Base-by-base conservation (phyloP, 441 rosid species). In the Eruca vesicaria region DNA sequence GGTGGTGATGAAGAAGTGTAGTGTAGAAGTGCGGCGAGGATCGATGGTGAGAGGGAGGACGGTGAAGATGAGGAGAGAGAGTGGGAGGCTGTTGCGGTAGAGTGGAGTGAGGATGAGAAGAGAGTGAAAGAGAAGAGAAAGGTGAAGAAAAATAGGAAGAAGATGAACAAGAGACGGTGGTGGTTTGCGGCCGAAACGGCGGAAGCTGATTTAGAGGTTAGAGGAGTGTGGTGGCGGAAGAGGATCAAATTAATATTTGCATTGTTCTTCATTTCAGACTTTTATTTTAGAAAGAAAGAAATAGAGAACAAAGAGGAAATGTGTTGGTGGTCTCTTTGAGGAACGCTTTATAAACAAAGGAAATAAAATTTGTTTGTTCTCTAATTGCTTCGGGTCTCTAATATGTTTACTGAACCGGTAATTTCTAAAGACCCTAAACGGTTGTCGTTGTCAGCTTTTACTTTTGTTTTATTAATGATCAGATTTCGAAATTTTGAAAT, bases 1-100 rank as follows among this genome's bases (percentile, higher is more conserved):
- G 83, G 32, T 79, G 84, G 80, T 28, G 89, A 15, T 12, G 79
- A 28, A 70, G 90, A 72, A 41, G 93, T 82, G 82, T 89, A 90
- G 84, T 91, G 90, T 77, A 92, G 86, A 62, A 94, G 89, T 7
- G 97, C 93, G 66, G 84, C 41, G 72, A 85, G 48, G 68, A 89
- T 60, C 10, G 90, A 74, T 9, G 86, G 73, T 0, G 92, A 87
- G 23, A 92, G 79, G 66, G 83, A 21, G 70, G 84, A 10, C 10
- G 83, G 3, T 31, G 77, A 11, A 66, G 81, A 38, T 48, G 85
- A 57, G 56, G 86, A 41, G 29, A 75, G 38, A 11, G 79, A 11
- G 71, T 75, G 15, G 52, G 85, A 53, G 21, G 69, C 9, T n/a
- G 65, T 6, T 18, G 80, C 23, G 20, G 77, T 18, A 31, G 84